These are phyloP conservation scores for Aureobasidium sp. DNA, from an alignment of 2,329 filamentous ascomycete species.

Conservation along the genomic window DNA sequence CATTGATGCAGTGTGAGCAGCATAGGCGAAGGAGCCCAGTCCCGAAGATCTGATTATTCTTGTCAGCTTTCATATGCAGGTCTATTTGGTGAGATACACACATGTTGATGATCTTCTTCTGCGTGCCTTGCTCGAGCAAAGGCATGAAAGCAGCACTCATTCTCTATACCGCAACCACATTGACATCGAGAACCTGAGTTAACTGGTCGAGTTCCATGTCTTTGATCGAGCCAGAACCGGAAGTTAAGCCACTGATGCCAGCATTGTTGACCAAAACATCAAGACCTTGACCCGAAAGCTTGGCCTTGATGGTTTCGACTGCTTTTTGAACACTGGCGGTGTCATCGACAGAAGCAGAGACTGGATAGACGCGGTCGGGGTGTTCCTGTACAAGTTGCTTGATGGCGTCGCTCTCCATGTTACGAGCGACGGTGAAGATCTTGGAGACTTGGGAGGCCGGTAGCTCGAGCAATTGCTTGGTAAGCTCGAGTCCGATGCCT, in stretches of 20 bases:
- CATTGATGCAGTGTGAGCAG: constrained; percentile 18
- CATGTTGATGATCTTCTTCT: constrained; percentile 41
- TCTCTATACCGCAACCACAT: constrained; percentile 33
- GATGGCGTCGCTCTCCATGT: constrained; percentile 26
- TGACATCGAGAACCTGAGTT: constrained; percentile 26
- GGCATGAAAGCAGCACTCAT: constrained; percentile 35
- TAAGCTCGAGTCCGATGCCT: constrained; percentile 31
- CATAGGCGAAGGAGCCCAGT: constrained; percentile 34
- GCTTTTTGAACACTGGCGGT: constrained; percentile 29
- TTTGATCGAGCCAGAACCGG: constrained; percentile 13
- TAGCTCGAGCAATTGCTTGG: constrained; percentile 25
- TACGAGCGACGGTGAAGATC: constrained; percentile 34
- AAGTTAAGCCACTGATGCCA: constrained; percentile 23
- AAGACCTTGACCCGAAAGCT: constrained; percentile 32
- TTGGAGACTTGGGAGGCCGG: constrained; percentile 28
- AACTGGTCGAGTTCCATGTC: constrained; percentile 19
- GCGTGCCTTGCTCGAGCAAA: constrained; percentile 27
- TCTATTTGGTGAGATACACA: constrained; percentile 18
- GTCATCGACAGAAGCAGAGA: constrained; percentile 34
- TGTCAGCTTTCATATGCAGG: background rate
- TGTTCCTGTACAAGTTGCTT: constrained; percentile 29
- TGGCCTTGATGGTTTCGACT: constrained; percentile 25
- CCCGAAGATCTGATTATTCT: constrained; percentile 31
- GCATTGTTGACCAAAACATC: constrained; percentile 43
- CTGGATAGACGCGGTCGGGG: constrained; percentile 28